A percentile compares a stretch with the other conserved stretches of the same genome.
Evolutionary conservation across 2,329 filamentous ascomycete genomes (phyloP).

Genomic region (Sarocladium brachiariae): DNA sequence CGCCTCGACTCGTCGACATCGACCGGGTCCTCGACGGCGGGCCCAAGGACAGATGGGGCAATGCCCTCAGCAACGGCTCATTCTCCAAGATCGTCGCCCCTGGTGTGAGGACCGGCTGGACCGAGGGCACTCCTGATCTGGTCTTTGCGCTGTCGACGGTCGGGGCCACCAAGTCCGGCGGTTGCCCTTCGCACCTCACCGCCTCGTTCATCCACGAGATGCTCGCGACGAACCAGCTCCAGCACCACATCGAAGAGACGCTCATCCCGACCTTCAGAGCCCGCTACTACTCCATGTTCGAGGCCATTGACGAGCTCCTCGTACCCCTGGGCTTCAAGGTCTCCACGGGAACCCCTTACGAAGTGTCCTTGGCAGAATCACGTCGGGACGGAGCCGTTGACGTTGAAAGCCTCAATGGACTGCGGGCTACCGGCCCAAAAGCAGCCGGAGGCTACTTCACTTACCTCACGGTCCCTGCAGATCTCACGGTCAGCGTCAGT

Average conservation of each 20-base stretch:
- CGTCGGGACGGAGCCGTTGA: too few species aligned
- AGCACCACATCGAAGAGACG: slow-evolving; percentile 14
- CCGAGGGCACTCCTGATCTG: slow-evolving; percentile 54
- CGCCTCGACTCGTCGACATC: slow-evolving; percentile 36
- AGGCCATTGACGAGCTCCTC: slow-evolving; percentile 14
- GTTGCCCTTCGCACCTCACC: slow-evolving; percentile 11
- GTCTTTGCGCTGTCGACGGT: background rate
- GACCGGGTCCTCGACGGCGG: slow-evolving; percentile 42
- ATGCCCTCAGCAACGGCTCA: slow-evolving; percentile 65
- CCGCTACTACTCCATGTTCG: slow-evolving; percentile 15
- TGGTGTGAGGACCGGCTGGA: slow-evolving; percentile 74
- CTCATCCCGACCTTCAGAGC: slow-evolving; percentile 17
- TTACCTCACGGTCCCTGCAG: slow-evolving; percentile 36
- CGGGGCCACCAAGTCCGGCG: slow-evolving; percentile 10
- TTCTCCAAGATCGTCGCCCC: slow-evolving; percentile 78
- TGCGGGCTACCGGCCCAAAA: background rate
- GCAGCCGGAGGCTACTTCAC: slow-evolving; percentile 55
- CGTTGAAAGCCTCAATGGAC: too few species aligned
- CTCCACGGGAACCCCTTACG: slow-evolving; percentile 14
- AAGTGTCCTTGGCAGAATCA: background rate
- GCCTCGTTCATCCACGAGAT: slow-evolving; percentile 14
- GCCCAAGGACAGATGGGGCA: slow-evolving; percentile 41
- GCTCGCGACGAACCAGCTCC: slow-evolving; percentile 14
- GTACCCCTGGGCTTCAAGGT: slow-evolving; percentile 14
- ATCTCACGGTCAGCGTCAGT: slow-evolving; percentile 36